phyloP scores from a whole-genome alignment of 1,139 yeast genomes.

The Magnusiomyces tetraspermus region DNA sequence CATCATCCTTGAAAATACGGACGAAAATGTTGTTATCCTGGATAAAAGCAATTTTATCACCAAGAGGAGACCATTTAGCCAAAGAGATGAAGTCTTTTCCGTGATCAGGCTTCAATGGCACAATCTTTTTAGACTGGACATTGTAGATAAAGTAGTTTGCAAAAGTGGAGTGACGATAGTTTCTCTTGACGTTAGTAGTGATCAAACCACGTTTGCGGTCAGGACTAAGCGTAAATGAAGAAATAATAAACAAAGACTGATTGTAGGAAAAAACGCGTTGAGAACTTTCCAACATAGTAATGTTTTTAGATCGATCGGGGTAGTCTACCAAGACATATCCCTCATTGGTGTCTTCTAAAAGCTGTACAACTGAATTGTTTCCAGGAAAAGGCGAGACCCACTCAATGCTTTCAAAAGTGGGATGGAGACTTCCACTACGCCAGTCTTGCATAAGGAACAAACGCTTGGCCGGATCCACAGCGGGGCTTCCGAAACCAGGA shows the following conservation, averaged over 20 bases:
- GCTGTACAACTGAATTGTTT: constrained; percentile 5
- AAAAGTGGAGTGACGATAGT: constrained; percentile 70
- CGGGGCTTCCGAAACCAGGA: constrained; percentile 1
- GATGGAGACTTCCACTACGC: constrained; percentile 10
- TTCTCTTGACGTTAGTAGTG: constrained; percentile 42
- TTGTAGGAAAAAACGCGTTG: constrained; percentile 16
- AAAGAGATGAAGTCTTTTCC: constrained; percentile 35
- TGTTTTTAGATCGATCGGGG: constrained; percentile 21
- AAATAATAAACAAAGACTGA: constrained; percentile 19
- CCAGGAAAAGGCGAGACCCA: constrained; percentile 15
- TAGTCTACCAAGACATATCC: constrained; percentile 20
- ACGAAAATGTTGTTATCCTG: constrained; percentile 54
- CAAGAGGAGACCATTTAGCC: constrained; percentile 70
- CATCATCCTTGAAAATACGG: constrained; percentile 23
- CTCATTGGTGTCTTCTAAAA: constrained; percentile 11
- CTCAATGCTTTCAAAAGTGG: constrained; percentile 9
- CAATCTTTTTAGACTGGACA: constrained; percentile 30
- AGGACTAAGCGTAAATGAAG: constrained; percentile 26
- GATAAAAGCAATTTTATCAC: constrained; percentile 58
- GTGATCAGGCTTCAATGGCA: constrained; percentile 36
- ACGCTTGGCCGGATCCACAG: constrained; percentile 7
- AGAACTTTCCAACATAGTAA: constrained; percentile 14
- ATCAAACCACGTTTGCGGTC: constrained; percentile 43
- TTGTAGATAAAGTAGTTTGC: constrained; percentile 61
- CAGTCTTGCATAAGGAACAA: constrained; percentile 11